Conservation (phyloP, 192 early-diverging fungal species). For the Entomortierella parvispora region DNA sequence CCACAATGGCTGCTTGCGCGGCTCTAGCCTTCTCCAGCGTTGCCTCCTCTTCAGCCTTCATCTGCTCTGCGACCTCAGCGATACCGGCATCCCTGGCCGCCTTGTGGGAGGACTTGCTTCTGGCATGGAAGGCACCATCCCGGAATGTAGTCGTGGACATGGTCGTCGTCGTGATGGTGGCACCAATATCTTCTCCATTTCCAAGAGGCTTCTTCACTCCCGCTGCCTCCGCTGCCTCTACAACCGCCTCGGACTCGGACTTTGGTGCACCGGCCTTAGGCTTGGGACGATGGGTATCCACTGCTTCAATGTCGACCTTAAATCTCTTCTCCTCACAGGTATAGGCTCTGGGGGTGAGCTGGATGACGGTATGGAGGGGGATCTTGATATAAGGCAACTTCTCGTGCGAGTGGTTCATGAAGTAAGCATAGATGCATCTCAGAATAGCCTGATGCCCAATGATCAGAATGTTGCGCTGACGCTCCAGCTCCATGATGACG, state of each 20-base stretch:
- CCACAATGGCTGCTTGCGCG: constrained; percentile 16
- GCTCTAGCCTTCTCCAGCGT: constrained; percentile 16
- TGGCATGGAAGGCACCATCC: constrained; percentile 22
- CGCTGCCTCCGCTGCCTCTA: neutral
- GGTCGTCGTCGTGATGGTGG: constrained; percentile 43
- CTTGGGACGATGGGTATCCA: constrained; percentile 94
- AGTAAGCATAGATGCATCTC: constrained; percentile 98
- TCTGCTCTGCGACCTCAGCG: neutral
- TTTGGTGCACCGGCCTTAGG: constrained; percentile 50
- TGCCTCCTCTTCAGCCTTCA: neutral
- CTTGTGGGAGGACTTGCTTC: constrained; percentile 11
- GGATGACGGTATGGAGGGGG: constrained; percentile 96
- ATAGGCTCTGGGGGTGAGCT: constrained; percentile 97
- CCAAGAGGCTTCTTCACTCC: neutral
- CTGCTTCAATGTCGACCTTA: constrained; percentile 96
- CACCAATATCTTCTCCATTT: constrained; percentile 23
- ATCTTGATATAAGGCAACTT: constrained; percentile 99
- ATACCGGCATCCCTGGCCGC: neutral
- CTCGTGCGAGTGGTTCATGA: constrained; percentile 91
- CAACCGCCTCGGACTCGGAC: neutral
- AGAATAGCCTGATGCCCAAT: constrained; percentile 98
- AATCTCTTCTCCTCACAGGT: constrained; percentile 94
- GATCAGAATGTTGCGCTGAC: constrained; percentile 96
- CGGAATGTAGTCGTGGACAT: constrained; percentile 51
- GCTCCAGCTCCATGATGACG: constrained; percentile 98